These are phyloP conservation scores for Isabelozyma heimii DNA, from an alignment of 805 yeast genomes.

Conservation along the genomic window DNA sequence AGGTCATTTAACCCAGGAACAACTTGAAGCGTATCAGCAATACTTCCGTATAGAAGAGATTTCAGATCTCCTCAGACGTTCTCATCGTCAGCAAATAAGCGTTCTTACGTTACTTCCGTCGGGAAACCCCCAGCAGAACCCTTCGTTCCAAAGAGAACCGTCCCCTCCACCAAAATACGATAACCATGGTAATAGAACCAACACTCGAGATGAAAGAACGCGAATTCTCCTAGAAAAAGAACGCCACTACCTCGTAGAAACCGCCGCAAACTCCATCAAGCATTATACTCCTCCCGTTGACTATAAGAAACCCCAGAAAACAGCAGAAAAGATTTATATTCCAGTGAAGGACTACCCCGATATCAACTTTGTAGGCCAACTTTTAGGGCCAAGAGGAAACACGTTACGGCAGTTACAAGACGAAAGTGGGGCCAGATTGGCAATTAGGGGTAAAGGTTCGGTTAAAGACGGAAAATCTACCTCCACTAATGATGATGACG, in stretches of 20 bases:
- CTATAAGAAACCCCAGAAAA: constrained; percentile 65
- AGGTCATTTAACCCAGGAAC: constrained; percentile 60
- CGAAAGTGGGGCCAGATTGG: constrained; percentile 84
- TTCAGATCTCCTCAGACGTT: constrained; percentile 48
- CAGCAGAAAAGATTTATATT: constrained; percentile 77
- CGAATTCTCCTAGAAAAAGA: constrained; percentile 68
- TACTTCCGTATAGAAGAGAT: constrained; percentile 79
- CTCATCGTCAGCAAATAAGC: constrained; percentile 25
- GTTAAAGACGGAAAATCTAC: constrained; percentile 82
- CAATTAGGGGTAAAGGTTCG: constrained; percentile 93
- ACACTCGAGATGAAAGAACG: constrained; percentile 74
- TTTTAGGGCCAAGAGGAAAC: constrained; percentile 94
- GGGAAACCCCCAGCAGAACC: constrained; percentile 17
- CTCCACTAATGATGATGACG: constrained; percentile 47
- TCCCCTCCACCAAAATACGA: constrained; percentile 96
- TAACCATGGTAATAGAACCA: constrained; percentile 73
- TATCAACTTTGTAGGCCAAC: constrained; percentile 85
- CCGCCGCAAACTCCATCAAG: constrained; percentile 70
- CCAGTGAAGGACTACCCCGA: constrained; percentile 88
- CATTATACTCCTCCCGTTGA: constrained; percentile 77
- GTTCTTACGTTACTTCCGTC: constrained; percentile 52
- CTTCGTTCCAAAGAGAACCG: constrained; percentile 55
- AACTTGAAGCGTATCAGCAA: constrained; percentile 69
- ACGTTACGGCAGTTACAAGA: constrained; percentile 78
- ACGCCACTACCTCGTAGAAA: constrained; percentile 73